Percentiles rank a stretch among this genome's conserved stretches.
Conservation (phyloP, 1,284 basidiomycete species). For the Spongispora temasekensis region DNA sequence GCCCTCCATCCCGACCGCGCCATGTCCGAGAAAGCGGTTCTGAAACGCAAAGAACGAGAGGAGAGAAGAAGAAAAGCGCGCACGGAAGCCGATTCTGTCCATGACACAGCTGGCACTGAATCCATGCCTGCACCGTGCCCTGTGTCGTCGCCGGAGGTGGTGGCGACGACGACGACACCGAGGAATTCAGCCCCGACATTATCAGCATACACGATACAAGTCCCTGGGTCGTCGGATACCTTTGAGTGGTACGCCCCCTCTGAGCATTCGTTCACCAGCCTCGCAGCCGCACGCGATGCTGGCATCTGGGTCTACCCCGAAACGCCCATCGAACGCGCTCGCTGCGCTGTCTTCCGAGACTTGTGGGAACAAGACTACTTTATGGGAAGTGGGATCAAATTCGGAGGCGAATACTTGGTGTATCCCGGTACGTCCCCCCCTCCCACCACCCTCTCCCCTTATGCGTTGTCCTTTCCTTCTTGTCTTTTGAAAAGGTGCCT, state of each 20-base stretch:
- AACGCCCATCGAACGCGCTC: slow-evolving; percentile 64
- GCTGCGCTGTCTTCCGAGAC: slow-evolving; percentile 78
- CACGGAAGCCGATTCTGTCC: neutral
- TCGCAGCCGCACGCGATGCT: slow-evolving; percentile 62
- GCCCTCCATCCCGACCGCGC: slow-evolving; percentile 45
- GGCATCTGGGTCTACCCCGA: slow-evolving; percentile 80
- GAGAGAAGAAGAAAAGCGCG: slow-evolving; percentile 34
- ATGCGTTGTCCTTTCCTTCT: slow-evolving; percentile 1
- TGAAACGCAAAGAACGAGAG: slow-evolving; percentile 72
- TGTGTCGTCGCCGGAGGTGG: slow-evolving; percentile 9
- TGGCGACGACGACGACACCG: neutral
- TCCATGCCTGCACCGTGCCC: slow-evolving; percentile 6
- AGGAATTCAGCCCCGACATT: slow-evolving; percentile 21
- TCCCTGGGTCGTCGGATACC: slow-evolving; percentile 61
- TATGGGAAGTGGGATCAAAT: slow-evolving; percentile 87
- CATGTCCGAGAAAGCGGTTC: slow-evolving; percentile 61
- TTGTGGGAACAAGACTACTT: slow-evolving; percentile 83
- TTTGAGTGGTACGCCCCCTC: slow-evolving; percentile 63
- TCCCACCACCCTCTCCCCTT: too few relatives aligned
- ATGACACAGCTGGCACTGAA: too few relatives aligned
- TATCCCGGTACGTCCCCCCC: slow-evolving; percentile 76
- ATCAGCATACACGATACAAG: slow-evolving; percentile 52
- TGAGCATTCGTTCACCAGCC: slow-evolving; percentile 48
- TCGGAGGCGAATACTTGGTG: slow-evolving; percentile 94
- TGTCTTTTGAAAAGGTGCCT: neutral